Base-by-base conservation (phyloP, 2,329 filamentous ascomycete species). In the Helotiales sp. region DNA sequence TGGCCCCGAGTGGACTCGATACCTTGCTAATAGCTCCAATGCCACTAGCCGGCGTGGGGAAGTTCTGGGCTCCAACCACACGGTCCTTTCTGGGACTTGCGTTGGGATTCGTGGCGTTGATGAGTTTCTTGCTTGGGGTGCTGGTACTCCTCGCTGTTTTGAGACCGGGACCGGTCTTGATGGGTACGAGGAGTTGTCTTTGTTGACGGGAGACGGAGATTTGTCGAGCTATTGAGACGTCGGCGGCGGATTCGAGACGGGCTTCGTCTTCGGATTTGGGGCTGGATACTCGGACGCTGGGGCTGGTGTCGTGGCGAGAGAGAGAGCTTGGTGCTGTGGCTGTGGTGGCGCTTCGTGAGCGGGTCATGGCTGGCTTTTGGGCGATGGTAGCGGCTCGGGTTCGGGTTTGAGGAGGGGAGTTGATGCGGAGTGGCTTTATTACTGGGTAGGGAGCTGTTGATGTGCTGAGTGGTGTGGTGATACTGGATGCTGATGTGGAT, bases 171-270 rank as follows among this genome's bases (percentile, higher is more conserved):
- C 43, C 63, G 3, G 78, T 79, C 72, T 83, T 80, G 45, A 88
- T 77, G 13, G 87, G 86, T 57, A 84, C 82, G 20, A 90, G 79
- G 69, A 90, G 79, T 73, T 85, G 83, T 20, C 86, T 82, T 76
- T 91, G 89, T 77, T 88, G 83, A 13, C 85, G 80, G 13, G 87
- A 89, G 28, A 91, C 81, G 70, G 86, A 89, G 71, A 91, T 90
- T 75, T 91, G 88, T 1, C 89, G 82, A 0, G 89, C 89, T 71
- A 91, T 91, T 1, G 88, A 90, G 54, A 89, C 82, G 76, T 90
- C 86, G 3, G 89, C 87, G 1, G 88, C 86, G 50, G 83, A 83
- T 69, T 84, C 83, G 15, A 86, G 77, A 6, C 79, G 81, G 24
- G 77, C 76, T 70, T 83, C 80, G 0, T 83, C 80, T 37, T 71